Evolutionary conservation across 495 filamentous ascomycete species (phyloP), one percentile per base, ranked within the genome.

Genomic region (Durotheca rogersii): DNA sequence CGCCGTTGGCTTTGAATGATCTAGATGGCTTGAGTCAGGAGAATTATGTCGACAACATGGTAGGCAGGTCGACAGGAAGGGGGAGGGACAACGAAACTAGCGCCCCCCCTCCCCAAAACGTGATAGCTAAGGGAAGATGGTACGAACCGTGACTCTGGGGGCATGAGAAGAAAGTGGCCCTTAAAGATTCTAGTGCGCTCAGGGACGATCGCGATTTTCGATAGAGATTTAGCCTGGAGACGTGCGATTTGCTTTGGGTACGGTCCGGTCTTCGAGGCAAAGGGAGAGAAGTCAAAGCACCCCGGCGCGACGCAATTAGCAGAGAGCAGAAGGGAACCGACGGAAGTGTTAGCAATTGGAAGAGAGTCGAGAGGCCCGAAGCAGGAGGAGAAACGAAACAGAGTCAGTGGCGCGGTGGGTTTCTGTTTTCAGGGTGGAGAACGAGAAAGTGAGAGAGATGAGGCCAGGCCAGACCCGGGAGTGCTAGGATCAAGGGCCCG

Each of bases 291-390:
- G 7, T 49, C 46, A 52, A 47, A 59, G 44, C 56, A 59, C 54
- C 56, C 56, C 56, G 50, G 47, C 56, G 50, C 56, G 50, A 50
- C 31, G 41, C 56, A 45, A 59, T 54, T 50, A 25, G 36, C 41
- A 48, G 9, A 46, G 40, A 46, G 33, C 30, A 18, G 29, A 39
- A 35, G 41, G 42, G 31, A 45, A 27, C 30, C 49, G 23, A 53
- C 48, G 11, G 45, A 45, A 34, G 23, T 40, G 39, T 53, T 27
- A 17, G 12, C 31, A 46, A 53, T 44, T 42, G 36, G 40, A 32
- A 29, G 34, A 41, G 23, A 45, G 30, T 25, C 18, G 37, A 31
- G 39, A 30, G 14, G n/a, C 44, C 44, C 17, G 49, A 40, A 53
- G 38, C 54, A 59, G 44, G 21, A 45, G 39, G 35, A 59, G 56